Conservation (phyloP, 345 rosid genomes). For the Rhizophora mangle region DNA sequence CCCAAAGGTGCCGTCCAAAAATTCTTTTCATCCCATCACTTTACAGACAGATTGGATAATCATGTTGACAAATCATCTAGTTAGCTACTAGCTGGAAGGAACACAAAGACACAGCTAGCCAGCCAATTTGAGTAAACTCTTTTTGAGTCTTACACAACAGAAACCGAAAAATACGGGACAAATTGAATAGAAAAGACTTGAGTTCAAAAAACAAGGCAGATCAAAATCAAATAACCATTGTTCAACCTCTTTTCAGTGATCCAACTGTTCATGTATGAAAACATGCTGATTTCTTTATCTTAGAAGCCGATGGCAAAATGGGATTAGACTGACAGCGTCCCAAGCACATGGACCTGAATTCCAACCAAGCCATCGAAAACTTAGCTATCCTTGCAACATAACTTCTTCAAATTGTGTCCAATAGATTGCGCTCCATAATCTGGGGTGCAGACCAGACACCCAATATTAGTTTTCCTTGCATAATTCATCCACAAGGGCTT, state of each 20-base stretch:
- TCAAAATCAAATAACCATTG: not conserved
- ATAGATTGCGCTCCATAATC: not conserved
- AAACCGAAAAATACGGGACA: not conserved
- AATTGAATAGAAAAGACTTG: too few relatives aligned
- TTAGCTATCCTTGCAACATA: not conserved
- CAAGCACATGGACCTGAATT: too few relatives aligned
- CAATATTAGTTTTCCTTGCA: too few relatives aligned
- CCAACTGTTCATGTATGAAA: conserved; percentile 6
- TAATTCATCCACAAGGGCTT: not conserved
- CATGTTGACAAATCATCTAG: not conserved
- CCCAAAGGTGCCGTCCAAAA: too few relatives aligned
- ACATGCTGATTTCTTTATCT: not conserved
- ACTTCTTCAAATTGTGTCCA: not conserved
- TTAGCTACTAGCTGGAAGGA: not conserved
- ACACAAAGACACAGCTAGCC: not conserved
- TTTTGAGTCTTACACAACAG: not conserved
- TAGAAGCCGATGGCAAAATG: too few relatives aligned
- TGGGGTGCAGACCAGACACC: not conserved
- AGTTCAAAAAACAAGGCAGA: not conserved
- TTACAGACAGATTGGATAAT: too few relatives aligned
- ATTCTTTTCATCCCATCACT: too few relatives aligned
- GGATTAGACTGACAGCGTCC: too few relatives aligned
- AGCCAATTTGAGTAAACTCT: not conserved
- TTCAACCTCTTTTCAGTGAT: not conserved
- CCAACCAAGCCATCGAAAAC: too few relatives aligned